Evolutionary conservation across 495 filamentous ascomycete species (phyloP), one percentile per base, ranked within the genome.

Genomic region (Neurospora sp.): DNA sequence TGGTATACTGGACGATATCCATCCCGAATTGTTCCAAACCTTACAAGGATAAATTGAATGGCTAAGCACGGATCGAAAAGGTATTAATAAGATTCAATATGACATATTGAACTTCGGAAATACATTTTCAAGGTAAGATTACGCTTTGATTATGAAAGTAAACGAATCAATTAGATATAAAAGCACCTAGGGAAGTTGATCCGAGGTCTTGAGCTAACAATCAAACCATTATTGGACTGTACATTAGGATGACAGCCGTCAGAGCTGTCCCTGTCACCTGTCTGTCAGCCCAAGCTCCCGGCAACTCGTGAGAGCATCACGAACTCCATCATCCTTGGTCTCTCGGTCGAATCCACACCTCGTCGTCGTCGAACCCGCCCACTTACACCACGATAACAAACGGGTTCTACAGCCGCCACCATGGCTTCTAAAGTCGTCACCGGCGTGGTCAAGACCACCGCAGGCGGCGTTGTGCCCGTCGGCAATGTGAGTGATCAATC

Each of bases 361-460:
- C 23, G 54, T 62, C 54, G 54, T 62, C 54, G 54, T 62, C 46
- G 46, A 54, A 54, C 20, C 46, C 46, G 46, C 46, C 27, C 54
- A 62, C 54, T 62, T 62, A 62, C 54, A 62, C 54, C 54, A 62
- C 11, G 23, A 31, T 31, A 62, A 62, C 54, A 62, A 59, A 59
- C 48, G 48, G 54, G 54, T 62, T 62, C 23, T 31, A 62, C 42
- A 59, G 59, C 72, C 72, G 81, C 76, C 79, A 83, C 72, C 74
- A 89, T 89, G 87, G 86, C 87, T 70, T 86, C 87, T 70, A 86
- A 87, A 78, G 84, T 79, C 76, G 86, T 81, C 77, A 83, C 87
- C 70, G 85, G 86, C 77, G 84, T 79, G 76, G 86, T 81, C 77
- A 83, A 83, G 23, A 88, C 87, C 78, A 83, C 82, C 77, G 85